Base-by-base conservation (phyloP, 2,329 filamentous ascomycete genomes). In the Clarireedia homoeocarpa region DNA sequence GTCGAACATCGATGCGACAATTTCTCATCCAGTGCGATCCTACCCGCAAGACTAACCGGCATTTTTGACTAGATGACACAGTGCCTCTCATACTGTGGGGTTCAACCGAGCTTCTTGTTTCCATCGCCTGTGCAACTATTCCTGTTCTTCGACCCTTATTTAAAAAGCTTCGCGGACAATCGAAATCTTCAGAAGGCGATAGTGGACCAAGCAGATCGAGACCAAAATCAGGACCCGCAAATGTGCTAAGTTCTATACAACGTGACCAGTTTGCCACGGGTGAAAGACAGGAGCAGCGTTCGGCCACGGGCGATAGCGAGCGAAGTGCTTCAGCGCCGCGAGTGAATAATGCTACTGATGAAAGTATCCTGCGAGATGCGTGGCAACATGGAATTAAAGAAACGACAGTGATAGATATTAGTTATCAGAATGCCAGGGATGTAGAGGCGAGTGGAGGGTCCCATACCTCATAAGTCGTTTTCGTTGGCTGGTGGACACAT, bases 11-110 rank as follows among this genome's bases (percentile, higher is more conserved):
- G n/a, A 46, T 24, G 20, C 44, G 44, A 45, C 10, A 45, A 5
- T 7, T n/a, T 4, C 1, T 17, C 15, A 42, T 20, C 27, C 15
- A 23, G 40, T 14, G 10, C 9, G n/a, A 24, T 7, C 20, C 17
- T 24, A 47, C 15, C 27, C 20, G 40, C 40, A 17, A 17, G 2
- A 17, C 23, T 12, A 12, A 20, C 17, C 23, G 17, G 40, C 23
- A 44, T 24, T 10, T 42, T 5, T 9, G 2, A 6, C 47, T 17
- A 53, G 51, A 53, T 27, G 44, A 48, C 7, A 53, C 44, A 15
- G 51, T 53, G 7, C 44, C 44, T 5, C 51, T 53, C 44, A 40
- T 40, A 7, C 51, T 53, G 12, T 53, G 51, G 51, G n/a, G 51
- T 4, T 53, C 51, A 6, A 40, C 42, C 15, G 51, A 53, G 24